Evolutionary conservation across 2,329 filamentous ascomycete species (phyloP), one percentile per base, ranked within the genome.

Genomic region (Zymoseptoria crescenta): DNA sequence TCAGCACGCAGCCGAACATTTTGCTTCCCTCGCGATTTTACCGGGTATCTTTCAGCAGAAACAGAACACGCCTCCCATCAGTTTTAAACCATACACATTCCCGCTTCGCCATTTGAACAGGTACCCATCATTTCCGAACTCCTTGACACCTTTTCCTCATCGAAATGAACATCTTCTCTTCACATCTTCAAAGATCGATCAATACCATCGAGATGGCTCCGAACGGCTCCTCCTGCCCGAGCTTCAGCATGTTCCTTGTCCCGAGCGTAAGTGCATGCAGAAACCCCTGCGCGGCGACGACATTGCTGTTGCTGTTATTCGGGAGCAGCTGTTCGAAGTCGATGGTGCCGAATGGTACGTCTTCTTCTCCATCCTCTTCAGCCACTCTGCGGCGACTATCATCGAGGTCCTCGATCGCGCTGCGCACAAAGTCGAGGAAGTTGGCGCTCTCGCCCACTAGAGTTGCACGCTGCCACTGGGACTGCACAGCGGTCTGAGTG

Each of bases 211-310:
- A 59, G 50, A 74, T 73, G 8, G 65, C 48, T 10, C 73, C 74
- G 57, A 77, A 80, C 0, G 69, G 66, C 41, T 75, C 70, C 3
- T 73, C 73, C 73, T 96, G 91, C 62, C 81, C 74, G 51, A 77
- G 70, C 65, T 73, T 71, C 59, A 80, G 64, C 59, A 79, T 62
- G 8, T 72, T 72, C 64, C 76, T 76, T 30, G 71, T 72, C 2
- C 83, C 86, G 50, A 94, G 79, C 9, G 81, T 79, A 13, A 95
- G 80, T 1, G 89, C 79, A 70, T 94, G 88, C 74, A 88, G 83
- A 69, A 90, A 87, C 0, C 85, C 89, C 71, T 91, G 88, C 1
- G 88, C 85, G 8, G 87, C 88, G 10, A 90, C 84, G 29, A 83
- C 76, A 41, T 77, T 80, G 49, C 72, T 77, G 29, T 82, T 83